Percentiles rank a stretch among this genome's conserved stretches.
Conservation (phyloP, 2,329 filamentous ascomycete genomes). For the Cyphellophora attinorum region DNA sequence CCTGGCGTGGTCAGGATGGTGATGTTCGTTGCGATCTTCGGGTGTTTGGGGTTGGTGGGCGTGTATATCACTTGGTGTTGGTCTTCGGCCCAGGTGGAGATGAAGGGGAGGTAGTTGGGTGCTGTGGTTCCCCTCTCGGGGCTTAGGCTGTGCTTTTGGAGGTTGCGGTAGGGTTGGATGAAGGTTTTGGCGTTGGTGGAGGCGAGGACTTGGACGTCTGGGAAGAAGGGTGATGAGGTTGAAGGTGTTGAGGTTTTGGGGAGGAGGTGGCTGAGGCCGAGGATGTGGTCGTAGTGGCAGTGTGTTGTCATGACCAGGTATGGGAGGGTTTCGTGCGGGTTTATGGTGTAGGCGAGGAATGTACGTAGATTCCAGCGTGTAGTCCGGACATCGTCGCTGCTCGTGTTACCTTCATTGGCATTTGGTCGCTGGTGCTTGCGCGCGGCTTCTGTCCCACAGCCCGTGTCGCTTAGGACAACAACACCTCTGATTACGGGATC, state of each 20-base stretch:
- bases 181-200: slow-evolving; percentile 12
- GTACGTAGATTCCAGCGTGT: slow-evolving; percentile 12
- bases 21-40: background rate
- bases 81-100: slow-evolving; percentile 13
- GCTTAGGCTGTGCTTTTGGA: slow-evolving; percentile 15
- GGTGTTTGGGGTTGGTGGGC: slow-evolving; percentile 1
- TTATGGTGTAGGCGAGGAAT: slow-evolving; percentile 14
- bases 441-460: slow-evolving; percentile 12
- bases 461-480: slow-evolving; percentile 17
- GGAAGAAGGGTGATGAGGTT: too few species aligned
- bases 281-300: slow-evolving; percentile 25
- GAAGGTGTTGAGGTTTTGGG: slow-evolving; percentile 1
- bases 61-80: slow-evolving; percentile 4
- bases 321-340: slow-evolving; percentile 10
- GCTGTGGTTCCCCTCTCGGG: slow-evolving; percentile 8
- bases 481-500: background rate
- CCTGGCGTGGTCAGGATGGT: slow-evolving; percentile 15
- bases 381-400: background rate
- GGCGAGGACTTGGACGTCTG: slow-evolving; percentile 8
- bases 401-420: background rate
- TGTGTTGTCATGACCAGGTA: slow-evolving; percentile 16
- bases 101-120: slow-evolving; percentile 11
- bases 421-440: slow-evolving; percentile 1
- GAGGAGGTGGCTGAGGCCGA: slow-evolving; percentile 17
- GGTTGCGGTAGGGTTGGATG: slow-evolving; percentile 13